These are phyloP conservation scores for Pseudogymnoascus sp. DNA, from an alignment of 2,329 filamentous ascomycete species.

Conservation along the genomic window DNA sequence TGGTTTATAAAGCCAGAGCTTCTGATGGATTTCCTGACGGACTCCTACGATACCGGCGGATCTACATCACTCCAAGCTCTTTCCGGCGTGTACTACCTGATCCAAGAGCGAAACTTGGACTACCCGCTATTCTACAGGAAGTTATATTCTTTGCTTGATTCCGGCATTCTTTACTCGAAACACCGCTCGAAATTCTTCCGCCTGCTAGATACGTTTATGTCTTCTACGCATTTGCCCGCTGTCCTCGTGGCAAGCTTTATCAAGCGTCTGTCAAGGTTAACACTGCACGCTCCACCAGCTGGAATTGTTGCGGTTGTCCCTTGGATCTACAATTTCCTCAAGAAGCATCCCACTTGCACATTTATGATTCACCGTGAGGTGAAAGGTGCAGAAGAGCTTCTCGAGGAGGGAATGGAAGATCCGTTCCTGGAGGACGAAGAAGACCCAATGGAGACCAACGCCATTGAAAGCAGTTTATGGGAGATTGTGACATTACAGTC, in stretches of 20 bases:
- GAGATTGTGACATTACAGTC: constrained; percentile 84
- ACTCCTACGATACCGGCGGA: constrained; percentile 81
- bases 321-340: constrained; percentile 92
- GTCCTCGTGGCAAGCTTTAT: constrained; percentile 90
- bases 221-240: constrained; percentile 85
- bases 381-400: constrained; percentile 46
- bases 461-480: constrained; percentile 91
- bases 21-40: constrained; percentile 93
- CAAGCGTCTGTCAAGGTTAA: constrained; percentile 78
- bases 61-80: constrained; percentile 80
- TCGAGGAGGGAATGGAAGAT: constrained; percentile 58
- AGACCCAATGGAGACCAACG: constrained; percentile 77
- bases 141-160: constrained; percentile 85
- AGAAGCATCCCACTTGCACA: constrained; percentile 79
- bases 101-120: constrained; percentile 87
- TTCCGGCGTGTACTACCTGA: constrained; percentile 90
- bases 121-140: constrained; percentile 92
- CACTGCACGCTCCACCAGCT: constrained; percentile 80
- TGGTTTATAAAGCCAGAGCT: constrained; percentile 86
- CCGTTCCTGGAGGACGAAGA: constrained; percentile 67
- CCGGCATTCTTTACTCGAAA: constrained; percentile 82
- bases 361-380: constrained; percentile 88
- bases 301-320: constrained; percentile 84
- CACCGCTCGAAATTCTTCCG: constrained; percentile 91
- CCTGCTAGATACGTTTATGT: constrained; percentile 80